Evolutionary conservation across 306 rosid species (phyloP), one percentile per base, ranked within the genome.

Genomic region (Malus asiatica): DNA sequence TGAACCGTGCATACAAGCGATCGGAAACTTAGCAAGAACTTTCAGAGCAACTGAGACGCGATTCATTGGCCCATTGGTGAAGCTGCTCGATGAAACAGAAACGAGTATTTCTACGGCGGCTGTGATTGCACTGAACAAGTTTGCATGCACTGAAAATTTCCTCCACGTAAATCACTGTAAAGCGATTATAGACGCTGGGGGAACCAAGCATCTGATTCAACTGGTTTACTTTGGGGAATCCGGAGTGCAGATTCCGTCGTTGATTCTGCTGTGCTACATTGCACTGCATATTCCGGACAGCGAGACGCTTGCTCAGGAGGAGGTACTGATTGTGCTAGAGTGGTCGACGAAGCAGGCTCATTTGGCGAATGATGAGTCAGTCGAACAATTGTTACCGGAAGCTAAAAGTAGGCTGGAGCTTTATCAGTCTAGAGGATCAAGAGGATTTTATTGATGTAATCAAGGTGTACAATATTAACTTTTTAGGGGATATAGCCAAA

Each of bases 351-450:
- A 88, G 79, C 93, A 92, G 78, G 74, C 70, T 0, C 86, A 84
- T 75, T 59, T 92, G 30, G 66, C 66, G 3, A 83, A 76, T 13
- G 96, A 79, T 8, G 79, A 64, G 0, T 5, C 70, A 18, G 75
- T 92, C 46, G 87, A 83, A 67, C 38, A 48, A 5, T 48, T 86
- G 1, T 68, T 92, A 61, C 92, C 89, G 4, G 93, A 92, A 77
- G 93, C 97, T 52, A 92, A 90, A 71, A 90, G 97, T 77, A 81
- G 96, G 57, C 77, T 92, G 79, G 97, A 89, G 72, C 91, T 88
- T 23, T 92, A 92, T 79, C 97, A 92, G 77, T 92, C 97, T 38
- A 87, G 97, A 84, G 93, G 88, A 29, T 77, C 91, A 3, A 87
- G 97, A 76, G 95, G 90, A 71, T 89, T 88, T 75, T 83, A 83